Conservation (phyloP, 306 rosid genomes). For the Cercis canadensis region DNA sequence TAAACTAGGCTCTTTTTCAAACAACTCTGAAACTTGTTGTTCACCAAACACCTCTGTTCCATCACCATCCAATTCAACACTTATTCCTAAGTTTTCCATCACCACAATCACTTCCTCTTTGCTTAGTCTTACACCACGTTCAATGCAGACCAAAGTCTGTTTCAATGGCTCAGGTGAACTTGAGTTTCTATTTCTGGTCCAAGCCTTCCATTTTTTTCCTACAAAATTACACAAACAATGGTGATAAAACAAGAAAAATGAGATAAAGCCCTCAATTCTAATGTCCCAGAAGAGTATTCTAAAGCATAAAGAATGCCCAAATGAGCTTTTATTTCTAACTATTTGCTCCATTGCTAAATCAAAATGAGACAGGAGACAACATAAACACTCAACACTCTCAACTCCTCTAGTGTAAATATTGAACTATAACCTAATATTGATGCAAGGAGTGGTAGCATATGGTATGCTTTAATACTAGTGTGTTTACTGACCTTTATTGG, state of each 20-base stretch:
- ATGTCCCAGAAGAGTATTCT: not conserved
- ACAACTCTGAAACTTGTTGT: conserved; percentile 35
- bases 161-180: not conserved
- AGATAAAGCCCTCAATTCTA: conserved; percentile 10
- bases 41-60: conserved; percentile 23
- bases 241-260: conserved; percentile 11
- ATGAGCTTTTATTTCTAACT: not conserved
- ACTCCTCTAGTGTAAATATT: no score
- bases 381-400: not conserved
- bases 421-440: no score
- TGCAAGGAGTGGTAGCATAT: no score
- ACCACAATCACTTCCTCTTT: conserved; percentile 44
- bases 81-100: conserved; percentile 48
- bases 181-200: not conserved
- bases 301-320: not conserved
- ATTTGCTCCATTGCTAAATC: conserved; percentile 28
- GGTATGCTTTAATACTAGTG: no score
- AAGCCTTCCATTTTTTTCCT: conserved; percentile 25
- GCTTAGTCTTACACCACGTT: conserved; percentile 36
- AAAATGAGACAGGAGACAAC: not conserved
- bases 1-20: conserved; percentile 49
- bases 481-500: no score
- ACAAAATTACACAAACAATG: conserved; percentile 1
- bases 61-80: conserved; percentile 11
- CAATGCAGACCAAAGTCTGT: not conserved